Percentiles rank a stretch among this genome's conserved stretches.
Conservation (phyloP, 2,329 filamentous ascomycete genomes). For the Aspergillus ochraceus region DNA sequence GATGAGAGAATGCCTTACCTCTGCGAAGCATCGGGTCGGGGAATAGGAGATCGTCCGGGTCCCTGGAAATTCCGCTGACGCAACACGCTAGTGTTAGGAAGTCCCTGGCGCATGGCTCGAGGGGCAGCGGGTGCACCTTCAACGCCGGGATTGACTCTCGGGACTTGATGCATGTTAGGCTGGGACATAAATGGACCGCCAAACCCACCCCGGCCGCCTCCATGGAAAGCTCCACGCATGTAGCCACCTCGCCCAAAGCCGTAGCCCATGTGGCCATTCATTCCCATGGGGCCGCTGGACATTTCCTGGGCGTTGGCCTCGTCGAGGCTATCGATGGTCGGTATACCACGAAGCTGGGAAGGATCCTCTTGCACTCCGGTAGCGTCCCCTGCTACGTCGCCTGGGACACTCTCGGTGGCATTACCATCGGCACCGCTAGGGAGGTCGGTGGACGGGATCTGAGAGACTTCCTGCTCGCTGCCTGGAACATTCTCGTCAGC, state of each 20-base stretch:
- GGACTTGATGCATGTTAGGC: conserved; percentile 32
- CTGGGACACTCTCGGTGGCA: conserved; percentile 14
- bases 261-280: conserved; percentile 24
- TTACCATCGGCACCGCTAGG: conserved; percentile 13
- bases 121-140: conserved; percentile 82
- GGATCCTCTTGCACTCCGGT: conserved; percentile 14
- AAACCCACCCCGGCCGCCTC: conserved; percentile 37
- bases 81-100: conserved; percentile 76
- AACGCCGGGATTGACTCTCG: conserved; percentile 56
- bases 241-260: conserved; percentile 43
- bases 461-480: conserved; percentile 32
- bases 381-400: conserved; percentile 14
- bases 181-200: conserved; percentile 47
- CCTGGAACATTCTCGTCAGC: conserved; percentile 33
- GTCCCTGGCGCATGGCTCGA: conserved; percentile 87
- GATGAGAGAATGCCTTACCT: conserved; percentile 26
- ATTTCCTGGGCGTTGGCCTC: conserved; percentile 23
- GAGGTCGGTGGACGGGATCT: conserved; percentile 21
- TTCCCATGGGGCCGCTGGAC: conserved; percentile 32
- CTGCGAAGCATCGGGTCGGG: conserved; percentile 23
- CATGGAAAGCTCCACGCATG: conserved; percentile 39
- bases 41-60: conserved; percentile 29
- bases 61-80: conserved; percentile 56
- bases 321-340: conserved; percentile 33
- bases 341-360: conserved; percentile 29